These are phyloP conservation scores for Teunomyces lycoperdinae DNA, from an alignment of 805 yeast genomes.

Conservation along the genomic window DNA sequence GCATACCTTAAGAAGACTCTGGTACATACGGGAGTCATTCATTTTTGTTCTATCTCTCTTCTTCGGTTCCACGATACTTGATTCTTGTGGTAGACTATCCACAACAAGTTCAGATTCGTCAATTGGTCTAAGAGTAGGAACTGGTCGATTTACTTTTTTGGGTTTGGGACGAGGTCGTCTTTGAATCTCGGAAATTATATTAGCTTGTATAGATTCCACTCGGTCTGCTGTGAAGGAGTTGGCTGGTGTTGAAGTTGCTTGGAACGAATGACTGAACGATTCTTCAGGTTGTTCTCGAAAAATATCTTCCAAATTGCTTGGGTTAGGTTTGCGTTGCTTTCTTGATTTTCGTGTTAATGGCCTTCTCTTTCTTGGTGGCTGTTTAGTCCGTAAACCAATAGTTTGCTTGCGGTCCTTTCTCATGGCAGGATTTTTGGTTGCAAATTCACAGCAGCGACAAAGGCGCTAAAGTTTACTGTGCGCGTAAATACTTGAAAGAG, in stretches of 20 bases:
- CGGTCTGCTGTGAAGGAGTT: slow-evolving; percentile 1
- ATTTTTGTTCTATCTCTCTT: not conserved
- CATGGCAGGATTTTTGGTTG: not conserved
- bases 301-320: not conserved
- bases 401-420: not conserved
- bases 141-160: not conserved
- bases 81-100: not conserved
- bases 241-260: slow-evolving; percentile 14
- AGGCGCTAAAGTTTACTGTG: not conserved
- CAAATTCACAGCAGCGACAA: not conserved
- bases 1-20: slow-evolving; percentile 6
- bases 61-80: not conserved
- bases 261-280: slow-evolving; percentile 4
- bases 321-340: not conserved
- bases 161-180: not conserved
- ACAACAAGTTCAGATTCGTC: not conserved
- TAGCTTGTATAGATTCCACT: slow-evolving; percentile 2
- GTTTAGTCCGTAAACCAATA: not conserved
- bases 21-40: not conserved
- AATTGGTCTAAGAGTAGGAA: not conserved
- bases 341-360: not conserved
- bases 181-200: slow-evolving; percentile 6
- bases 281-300: not conserved
- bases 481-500: not conserved
- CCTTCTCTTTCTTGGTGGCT: not conserved